Base-by-base conservation (phyloP, 2,329 filamentous ascomycete genomes). In the Aspergillus sp. region DNA sequence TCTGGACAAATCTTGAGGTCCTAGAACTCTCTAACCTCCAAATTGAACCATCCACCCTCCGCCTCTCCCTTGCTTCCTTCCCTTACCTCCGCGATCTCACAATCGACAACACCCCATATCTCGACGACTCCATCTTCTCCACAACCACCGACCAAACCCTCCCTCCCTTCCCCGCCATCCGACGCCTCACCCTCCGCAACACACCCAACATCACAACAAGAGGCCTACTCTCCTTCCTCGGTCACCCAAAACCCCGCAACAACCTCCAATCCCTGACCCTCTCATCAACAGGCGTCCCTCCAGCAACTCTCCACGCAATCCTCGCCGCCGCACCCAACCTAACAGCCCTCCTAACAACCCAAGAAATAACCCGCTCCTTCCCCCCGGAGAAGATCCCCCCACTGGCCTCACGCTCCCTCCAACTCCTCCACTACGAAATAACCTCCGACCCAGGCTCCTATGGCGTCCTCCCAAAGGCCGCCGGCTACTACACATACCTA, bases 341-440 rank as follows among this genome's bases (percentile, higher is more conserved):
- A 2, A 64, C 67, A 24, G 71, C 66, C 6, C 72, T 90, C 27
- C 79, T 82, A 3, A 81, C 88, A 56, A 78, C 77, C 41, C 81
- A 84, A 58, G 80, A 79, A 17, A 83, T 89, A 3, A 73, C 80
- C 1, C 79, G 80, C 17, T 81, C 83, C 0, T 83, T 89, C 57
- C 83, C 85, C 2, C 71, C 82, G 22, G 79, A 82, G 52, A 69
- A 74, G 37, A 67, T 89, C 2, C 87, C 86, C 1, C 85, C 86
- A 0, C 77, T 97, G 51, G 75, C 82, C 6, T 96, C 91, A 2
- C 79, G 77, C 54, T 87, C 87, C 15, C 82, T 98, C 19, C 78
- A 81, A 64, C 88, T 85, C 3, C 79, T 98, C 13, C 88, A 93
- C 66, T 97, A 88, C 70, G 93, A 97, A 74, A 90, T 98, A 70